Base-by-base conservation (phyloP, 2,329 filamentous ascomycete species). In the Capronia epimyces region DNA sequence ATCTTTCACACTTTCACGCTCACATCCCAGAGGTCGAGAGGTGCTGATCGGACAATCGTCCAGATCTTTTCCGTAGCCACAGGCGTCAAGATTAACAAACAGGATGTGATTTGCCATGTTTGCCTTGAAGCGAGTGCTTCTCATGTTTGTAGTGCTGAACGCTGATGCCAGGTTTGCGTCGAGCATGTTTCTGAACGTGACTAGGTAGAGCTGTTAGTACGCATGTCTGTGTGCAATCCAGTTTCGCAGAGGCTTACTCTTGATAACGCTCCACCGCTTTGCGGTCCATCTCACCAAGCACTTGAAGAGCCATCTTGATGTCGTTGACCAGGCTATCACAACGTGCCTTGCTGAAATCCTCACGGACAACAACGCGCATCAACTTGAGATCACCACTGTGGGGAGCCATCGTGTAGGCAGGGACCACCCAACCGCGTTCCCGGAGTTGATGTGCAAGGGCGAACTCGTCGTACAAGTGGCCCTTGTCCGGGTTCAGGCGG, bases 391-490 rank as follows among this genome's bases (percentile, higher is more conserved):
- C 75, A 49, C 87, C 76, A 15, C 87, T 89, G 66, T 95, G 78
- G 15, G 90, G 90, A 0, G 91, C 91, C 91, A 96, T 96, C 32
- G 90, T 97, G 72, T 97, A 97, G 0, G 91, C 91, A 0, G 91
- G 91, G 0, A 96, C 87, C 24, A 96, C 86, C 91, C 91, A 97
- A 37, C 88, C 87, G 27, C 89, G 81, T 58, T 87, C 83, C 45
- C 91, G 85, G 21, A 96, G 80, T 68, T 89, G 86, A 66, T 95
- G 89, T 1, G 91, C 90, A 34, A 89, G 72, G 1, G 84, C 78
- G 55, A 89, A 90, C 68, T 90, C 86, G 63, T 89, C 84, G 62
- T 80, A 89, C 46, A 76, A 69, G 21, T 81, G 75, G 3, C 72
- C 71, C 4, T 73, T 66, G 32, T 76, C 71, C 24, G 78, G 73